Conservation (phyloP, 2,329 filamentous ascomycete genomes). For the Didymella lethalis region DNA sequence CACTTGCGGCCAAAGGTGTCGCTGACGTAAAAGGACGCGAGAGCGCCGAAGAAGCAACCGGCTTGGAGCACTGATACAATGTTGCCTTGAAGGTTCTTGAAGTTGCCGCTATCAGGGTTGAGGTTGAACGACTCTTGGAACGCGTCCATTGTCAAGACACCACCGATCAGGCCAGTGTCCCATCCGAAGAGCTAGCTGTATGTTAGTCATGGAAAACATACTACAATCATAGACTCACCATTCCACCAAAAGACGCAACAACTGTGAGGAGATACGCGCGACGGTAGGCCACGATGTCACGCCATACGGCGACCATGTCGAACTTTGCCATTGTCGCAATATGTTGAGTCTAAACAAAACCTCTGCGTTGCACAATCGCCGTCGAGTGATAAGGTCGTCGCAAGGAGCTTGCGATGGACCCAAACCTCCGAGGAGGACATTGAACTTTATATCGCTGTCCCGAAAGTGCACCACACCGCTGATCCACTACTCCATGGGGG, state of each 20-base stretch:
- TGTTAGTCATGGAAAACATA: neutral
- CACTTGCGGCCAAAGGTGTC: slow-evolving; percentile 54
- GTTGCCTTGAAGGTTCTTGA: slow-evolving; percentile 54
- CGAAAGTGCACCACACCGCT: slow-evolving; percentile 7
- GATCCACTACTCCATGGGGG: slow-evolving; percentile 19
- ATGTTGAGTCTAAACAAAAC: neutral
- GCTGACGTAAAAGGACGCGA: slow-evolving; percentile 53
- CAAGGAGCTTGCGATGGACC: slow-evolving; percentile 2
- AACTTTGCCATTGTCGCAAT: slow-evolving; percentile 42
- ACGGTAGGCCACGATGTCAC: slow-evolving; percentile 52
- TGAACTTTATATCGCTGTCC: slow-evolving; percentile 13
- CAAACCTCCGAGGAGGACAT: neutral
- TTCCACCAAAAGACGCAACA: slow-evolving; percentile 55
- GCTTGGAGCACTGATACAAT: slow-evolving; percentile 56
- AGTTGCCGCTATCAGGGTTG: slow-evolving; percentile 41
- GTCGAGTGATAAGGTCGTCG: neutral
- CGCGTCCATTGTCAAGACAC: slow-evolving; percentile 54
- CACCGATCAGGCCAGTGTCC: slow-evolving; percentile 50
- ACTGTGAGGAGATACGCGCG: slow-evolving; percentile 53
- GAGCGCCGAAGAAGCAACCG: slow-evolving; percentile 56
- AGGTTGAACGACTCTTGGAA: slow-evolving; percentile 55
- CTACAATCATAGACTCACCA: slow-evolving; percentile 23
- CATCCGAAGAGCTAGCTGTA: slow-evolving; percentile 44
- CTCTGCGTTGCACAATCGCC: slow-evolving; percentile 1
- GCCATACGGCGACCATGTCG: slow-evolving; percentile 45